Conservation (phyloP, 176 grass and related monocot species). For the Eragrostis curvula region DNA sequence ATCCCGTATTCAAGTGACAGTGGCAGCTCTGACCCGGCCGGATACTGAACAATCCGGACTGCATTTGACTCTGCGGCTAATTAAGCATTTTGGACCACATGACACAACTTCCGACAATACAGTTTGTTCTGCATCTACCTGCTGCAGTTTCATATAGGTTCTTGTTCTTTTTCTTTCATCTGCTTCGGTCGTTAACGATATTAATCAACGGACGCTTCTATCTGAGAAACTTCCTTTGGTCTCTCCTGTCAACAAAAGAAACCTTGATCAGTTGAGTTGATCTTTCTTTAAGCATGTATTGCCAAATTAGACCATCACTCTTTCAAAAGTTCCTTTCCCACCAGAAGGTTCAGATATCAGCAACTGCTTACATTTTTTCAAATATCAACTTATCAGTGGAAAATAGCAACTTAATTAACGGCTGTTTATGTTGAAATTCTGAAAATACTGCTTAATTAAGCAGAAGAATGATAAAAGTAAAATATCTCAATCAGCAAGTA, state of each 20-base stretch:
- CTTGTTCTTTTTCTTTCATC: neutral
- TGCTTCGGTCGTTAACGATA: neutral
- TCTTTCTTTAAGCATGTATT: neutral
- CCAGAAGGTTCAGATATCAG: neutral
- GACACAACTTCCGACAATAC: neutral
- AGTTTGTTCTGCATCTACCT: constrained; percentile 2
- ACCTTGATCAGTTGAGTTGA: neutral
- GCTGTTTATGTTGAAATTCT: neutral
- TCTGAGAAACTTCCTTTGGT: constrained; percentile 15
- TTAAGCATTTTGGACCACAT: neutral
- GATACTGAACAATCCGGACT: constrained; percentile 7
- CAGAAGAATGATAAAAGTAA: neutral
- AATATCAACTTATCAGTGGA: too few species aligned
- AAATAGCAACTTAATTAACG: neutral
- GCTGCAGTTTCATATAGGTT: neutral
- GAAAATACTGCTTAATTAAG: neutral
- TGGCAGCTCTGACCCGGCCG: neutral
- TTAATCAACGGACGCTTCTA: neutral
- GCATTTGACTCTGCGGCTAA: constrained; percentile 16
- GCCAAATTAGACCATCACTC: constrained; percentile 6
- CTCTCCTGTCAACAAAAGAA: neutral
- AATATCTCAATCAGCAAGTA: neutral
- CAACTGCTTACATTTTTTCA: neutral
- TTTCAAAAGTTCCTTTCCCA: neutral
- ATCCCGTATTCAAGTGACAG: neutral